phyloP scores from a whole-genome alignment of 495 filamentous ascomycete genomes.

The Lindgomyces ingoldianus region DNA sequence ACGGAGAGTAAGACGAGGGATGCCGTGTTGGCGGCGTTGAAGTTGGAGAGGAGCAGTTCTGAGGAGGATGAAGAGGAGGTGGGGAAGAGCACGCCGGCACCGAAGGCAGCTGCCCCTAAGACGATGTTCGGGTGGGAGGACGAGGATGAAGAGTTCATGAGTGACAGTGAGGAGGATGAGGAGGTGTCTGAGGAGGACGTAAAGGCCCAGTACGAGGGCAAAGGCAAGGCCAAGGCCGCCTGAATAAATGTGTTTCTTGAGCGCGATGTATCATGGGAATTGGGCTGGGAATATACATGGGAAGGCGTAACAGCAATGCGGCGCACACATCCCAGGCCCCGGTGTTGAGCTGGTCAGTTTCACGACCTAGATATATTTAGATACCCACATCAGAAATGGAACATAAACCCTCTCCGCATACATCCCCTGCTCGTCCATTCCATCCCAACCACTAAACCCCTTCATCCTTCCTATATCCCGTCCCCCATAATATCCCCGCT shows the following conservation, averaged over 20 bases:
- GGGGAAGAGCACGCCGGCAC: slow-evolving; percentile 4
- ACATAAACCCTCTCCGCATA: neutral
- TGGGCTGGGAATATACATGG: neutral
- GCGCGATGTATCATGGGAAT: neutral
- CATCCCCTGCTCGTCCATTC: neutral
- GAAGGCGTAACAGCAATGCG: no score
- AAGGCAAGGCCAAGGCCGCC: slow-evolving; percentile 33
- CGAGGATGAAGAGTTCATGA: slow-evolving; percentile 39
- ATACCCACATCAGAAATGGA: neutral
- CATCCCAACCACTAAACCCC: slow-evolving; percentile 49
- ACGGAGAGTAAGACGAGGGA: slow-evolving; percentile 78
- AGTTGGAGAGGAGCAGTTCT: slow-evolving; percentile 10
- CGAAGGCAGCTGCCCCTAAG: slow-evolving; percentile 19
- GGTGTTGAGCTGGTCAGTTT: neutral
- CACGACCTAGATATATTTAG: neutral
- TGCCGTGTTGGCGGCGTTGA: slow-evolving; percentile 61
- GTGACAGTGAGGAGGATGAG: slow-evolving; percentile 35
- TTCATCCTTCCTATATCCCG: slow-evolving; percentile 50
- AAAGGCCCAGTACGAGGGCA: slow-evolving; percentile 23
- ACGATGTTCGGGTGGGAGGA: slow-evolving; percentile 42
- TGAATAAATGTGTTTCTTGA: neutral
- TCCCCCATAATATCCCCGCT: no score
- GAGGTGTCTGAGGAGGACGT: slow-evolving; percentile 27
- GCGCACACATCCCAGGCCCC: no score
- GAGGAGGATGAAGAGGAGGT: slow-evolving; percentile 27